Conservation (phyloP, 1,284 basidiomycete genomes). For the Cutaneotrichosporon daszewskae region DNA sequence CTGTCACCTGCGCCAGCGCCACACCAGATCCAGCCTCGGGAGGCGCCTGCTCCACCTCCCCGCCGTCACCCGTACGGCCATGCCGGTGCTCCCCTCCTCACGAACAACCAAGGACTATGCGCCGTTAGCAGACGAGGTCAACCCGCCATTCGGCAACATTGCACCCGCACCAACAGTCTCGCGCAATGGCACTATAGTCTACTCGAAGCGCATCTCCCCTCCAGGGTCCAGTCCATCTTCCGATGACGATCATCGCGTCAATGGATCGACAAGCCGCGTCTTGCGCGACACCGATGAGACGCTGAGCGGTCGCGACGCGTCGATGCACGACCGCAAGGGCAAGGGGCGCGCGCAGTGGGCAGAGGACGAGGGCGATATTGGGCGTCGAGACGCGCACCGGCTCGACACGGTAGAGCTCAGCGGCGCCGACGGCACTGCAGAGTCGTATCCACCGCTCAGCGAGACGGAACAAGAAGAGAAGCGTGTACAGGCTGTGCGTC, state of each 20-base stretch:
- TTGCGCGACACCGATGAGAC: constrained; percentile 30
- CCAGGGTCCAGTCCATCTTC: constrained; percentile 1
- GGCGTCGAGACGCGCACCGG: constrained; percentile 2
- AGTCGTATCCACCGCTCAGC: constrained; percentile 38
- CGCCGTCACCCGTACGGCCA: background rate
- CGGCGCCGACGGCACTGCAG: too few relatives aligned
- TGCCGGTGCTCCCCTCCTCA: background rate
- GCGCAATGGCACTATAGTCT: constrained; percentile 35
- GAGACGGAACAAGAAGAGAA: constrained; percentile 41
- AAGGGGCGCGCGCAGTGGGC: constrained; percentile 8
- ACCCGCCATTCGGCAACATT: constrained; percentile 29
- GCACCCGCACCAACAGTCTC: constrained; percentile 25
- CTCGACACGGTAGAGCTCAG: too few relatives aligned
- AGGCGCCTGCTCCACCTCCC: background rate
- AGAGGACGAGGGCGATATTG: constrained; percentile 22
- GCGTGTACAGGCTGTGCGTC: constrained; percentile 41
- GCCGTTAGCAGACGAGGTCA: constrained; percentile 36
- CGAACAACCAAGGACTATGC: constrained; percentile 25
- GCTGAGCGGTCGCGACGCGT: constrained; percentile 9
- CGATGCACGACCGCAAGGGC: constrained; percentile 14
- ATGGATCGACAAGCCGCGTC: background rate
- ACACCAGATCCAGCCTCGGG: too few relatives aligned
- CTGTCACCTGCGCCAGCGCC: too few relatives aligned
- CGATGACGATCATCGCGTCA: constrained; percentile 13
- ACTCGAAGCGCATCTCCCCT: constrained; percentile 15